Percentiles rank a stretch among this genome's conserved stretches.
Conservation (phyloP, 2,329 filamentous ascomycete genomes). For the Aspergillaceae sp. region DNA sequence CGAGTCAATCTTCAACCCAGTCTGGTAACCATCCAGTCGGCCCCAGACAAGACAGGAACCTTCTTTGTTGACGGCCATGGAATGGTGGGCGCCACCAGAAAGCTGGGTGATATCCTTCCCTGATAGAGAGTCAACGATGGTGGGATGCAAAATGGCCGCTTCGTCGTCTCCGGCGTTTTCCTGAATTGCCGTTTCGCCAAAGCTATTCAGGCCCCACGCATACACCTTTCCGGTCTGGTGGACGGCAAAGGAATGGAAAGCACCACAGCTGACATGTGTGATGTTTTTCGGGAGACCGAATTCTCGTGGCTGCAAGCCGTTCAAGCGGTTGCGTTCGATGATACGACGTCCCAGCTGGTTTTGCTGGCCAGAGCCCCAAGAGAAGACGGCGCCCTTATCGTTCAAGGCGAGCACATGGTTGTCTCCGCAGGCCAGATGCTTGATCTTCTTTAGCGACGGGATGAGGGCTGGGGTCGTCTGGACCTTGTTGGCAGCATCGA, state of each 20-base stretch:
- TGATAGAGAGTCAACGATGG: slow-evolving; percentile 56
- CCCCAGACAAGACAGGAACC: slow-evolving; percentile 54
- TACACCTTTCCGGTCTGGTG: slow-evolving; percentile 61
- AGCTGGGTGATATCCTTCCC: slow-evolving; percentile 59
- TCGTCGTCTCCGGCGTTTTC: slow-evolving; percentile 58
- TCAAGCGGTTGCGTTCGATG: slow-evolving; percentile 49
- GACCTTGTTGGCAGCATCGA: slow-evolving; percentile 40
- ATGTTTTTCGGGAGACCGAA: slow-evolving; percentile 53
- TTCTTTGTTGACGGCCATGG: slow-evolving; percentile 46
- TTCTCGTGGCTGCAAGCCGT: slow-evolving; percentile 48
- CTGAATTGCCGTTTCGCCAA: slow-evolving; percentile 65
- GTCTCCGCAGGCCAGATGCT: slow-evolving; percentile 46
- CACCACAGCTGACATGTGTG: slow-evolving; percentile 57
- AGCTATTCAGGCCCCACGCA: slow-evolving; percentile 82
- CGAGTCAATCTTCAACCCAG: slow-evolving; percentile 50
- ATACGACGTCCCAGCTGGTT: slow-evolving; percentile 60
- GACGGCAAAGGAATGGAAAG: slow-evolving; percentile 74
- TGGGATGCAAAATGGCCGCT: slow-evolving; percentile 63
- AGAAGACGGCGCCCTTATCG: slow-evolving; percentile 50
- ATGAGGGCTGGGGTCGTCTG: slow-evolving; percentile 41
- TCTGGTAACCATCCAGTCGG: slow-evolving; percentile 51
- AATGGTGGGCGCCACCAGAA: slow-evolving; percentile 68
- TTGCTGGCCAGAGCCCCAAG: slow-evolving; percentile 60
- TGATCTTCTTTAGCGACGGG: slow-evolving; percentile 46
- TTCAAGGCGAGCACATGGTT: slow-evolving; percentile 53